A percentile compares a stretch with the other conserved stretches of the same genome.
Conservation (phyloP, 768 basidiomycete species). For the Floccularia luteovirens region DNA sequence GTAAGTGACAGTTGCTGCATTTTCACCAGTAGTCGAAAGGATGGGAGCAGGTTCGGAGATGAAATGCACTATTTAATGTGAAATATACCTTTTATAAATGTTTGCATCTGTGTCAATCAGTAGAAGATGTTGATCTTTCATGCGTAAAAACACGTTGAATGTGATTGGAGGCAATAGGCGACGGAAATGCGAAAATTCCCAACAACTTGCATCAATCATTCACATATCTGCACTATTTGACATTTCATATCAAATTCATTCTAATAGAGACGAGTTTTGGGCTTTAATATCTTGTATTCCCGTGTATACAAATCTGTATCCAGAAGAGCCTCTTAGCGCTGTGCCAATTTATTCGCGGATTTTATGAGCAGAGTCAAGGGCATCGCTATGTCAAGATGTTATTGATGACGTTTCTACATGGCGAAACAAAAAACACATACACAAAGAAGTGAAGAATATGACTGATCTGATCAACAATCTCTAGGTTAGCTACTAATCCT, state of each 20-base stretch:
- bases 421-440: background rate
- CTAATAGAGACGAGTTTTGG: background rate
- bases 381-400: background rate
- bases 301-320: background rate
- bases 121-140: no score
- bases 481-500: background rate
- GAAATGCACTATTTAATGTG: no score
- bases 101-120: no score
- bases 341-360: constrained; percentile 4
- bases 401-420: background rate
- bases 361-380: constrained; percentile 2
- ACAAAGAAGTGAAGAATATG: background rate
- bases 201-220: background rate
- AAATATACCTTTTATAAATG: no score
- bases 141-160: no score
- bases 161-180: no score
- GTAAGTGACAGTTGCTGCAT: background rate
- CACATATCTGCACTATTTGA: background rate
- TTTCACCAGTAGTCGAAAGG: background rate
- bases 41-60: background rate
- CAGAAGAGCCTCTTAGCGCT: background rate
- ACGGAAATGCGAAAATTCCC: no score
- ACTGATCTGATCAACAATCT: constrained; percentile 1
- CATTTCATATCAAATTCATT: background rate
- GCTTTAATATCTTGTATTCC: background rate